Evolutionary conservation across 805 yeast genomes (phyloP).

Genomic region (Myxozyma nipponensis): DNA sequence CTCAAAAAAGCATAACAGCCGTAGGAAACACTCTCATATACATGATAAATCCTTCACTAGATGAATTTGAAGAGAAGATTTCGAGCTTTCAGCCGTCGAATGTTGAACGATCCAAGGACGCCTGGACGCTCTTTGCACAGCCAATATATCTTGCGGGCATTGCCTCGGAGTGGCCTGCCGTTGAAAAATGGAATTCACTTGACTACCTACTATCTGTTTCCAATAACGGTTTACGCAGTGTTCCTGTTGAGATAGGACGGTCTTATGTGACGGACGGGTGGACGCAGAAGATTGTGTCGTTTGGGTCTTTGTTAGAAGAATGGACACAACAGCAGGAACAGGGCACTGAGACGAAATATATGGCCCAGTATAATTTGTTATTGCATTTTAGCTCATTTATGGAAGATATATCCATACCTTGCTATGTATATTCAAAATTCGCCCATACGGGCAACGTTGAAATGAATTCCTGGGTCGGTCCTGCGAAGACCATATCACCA

Average conservation of each 20-base stretch:
- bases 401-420: slow-evolving; percentile 27
- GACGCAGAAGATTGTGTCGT: slow-evolving; percentile 25
- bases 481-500: slow-evolving; percentile 31
- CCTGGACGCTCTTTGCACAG: neutral
- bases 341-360: slow-evolving; percentile 10
- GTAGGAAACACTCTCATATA: neutral
- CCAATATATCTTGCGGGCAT: slow-evolving; percentile 12
- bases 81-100: neutral
- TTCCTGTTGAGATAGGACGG: slow-evolving; percentile 32
- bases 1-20: neutral
- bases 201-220: slow-evolving; percentile 24
- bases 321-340: slow-evolving; percentile 4
- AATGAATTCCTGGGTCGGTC: slow-evolving; percentile 32
- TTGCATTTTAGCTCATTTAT: slow-evolving; percentile 24
- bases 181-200: slow-evolving; percentile 26
- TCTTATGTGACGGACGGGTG: slow-evolving; percentile 28
- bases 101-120: neutral
- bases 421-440: neutral
- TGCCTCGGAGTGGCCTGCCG: slow-evolving; percentile 25
- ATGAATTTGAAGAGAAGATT: neutral
- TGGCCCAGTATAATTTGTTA: slow-evolving; percentile 31
- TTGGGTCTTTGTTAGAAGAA: slow-evolving; percentile 23
- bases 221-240: slow-evolving; percentile 26
- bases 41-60: neutral
- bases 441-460: neutral